These are phyloP conservation scores for Vaccinium macrocarpon DNA, from an alignment of 148 eudicot species.

Conservation along the genomic window DNA sequence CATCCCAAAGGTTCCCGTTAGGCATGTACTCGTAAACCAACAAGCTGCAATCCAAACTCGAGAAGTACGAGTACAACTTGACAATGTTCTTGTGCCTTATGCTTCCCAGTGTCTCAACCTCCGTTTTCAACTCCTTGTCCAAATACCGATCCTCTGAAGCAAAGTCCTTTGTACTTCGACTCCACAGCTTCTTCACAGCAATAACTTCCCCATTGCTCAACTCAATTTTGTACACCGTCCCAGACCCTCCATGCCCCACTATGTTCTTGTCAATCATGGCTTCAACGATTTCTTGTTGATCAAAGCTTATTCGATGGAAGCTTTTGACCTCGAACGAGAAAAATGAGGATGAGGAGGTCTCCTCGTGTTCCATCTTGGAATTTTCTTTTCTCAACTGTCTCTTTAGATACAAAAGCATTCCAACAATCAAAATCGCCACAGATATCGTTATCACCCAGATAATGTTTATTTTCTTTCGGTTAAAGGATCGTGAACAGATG, in stretches of 20 bases:
- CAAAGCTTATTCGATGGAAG: slow-evolving; percentile 74
- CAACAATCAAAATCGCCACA: slow-evolving; percentile 51
- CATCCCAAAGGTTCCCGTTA: slow-evolving; percentile 95
- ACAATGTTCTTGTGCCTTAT: slow-evolving; percentile 95
- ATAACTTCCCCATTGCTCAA: slow-evolving; percentile 69
- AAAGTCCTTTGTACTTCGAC: slow-evolving; percentile 53
- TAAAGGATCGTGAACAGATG: slow-evolving; percentile 37
- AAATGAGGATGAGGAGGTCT: slow-evolving; percentile 54
- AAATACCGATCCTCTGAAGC: slow-evolving; percentile 44
- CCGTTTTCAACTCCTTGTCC: slow-evolving; percentile 74
- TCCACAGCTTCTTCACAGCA: slow-evolving; percentile 91
- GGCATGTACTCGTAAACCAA: slow-evolving; percentile 94
- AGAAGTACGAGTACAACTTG: slow-evolving; percentile 73
- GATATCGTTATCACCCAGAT: slow-evolving; percentile 62
- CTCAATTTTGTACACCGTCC: slow-evolving; percentile 77
- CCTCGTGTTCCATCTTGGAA: slow-evolving; percentile 44
- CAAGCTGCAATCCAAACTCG: slow-evolving; percentile 64
- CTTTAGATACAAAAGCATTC: slow-evolving; percentile 44
- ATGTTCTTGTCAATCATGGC: slow-evolving; percentile 77
- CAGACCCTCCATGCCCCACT: slow-evolving; percentile 90
- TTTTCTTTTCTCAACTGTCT: slow-evolving; percentile 54
- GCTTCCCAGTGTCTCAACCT: slow-evolving; percentile 86
- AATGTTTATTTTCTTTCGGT: slow-evolving; percentile 44
- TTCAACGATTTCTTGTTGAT: slow-evolving; percentile 70
- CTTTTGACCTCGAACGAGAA: slow-evolving; percentile 76